Evolutionary conservation across 2,329 filamentous ascomycete genomes (phyloP).

Genomic region (Pochonia chlamydosporia): DNA sequence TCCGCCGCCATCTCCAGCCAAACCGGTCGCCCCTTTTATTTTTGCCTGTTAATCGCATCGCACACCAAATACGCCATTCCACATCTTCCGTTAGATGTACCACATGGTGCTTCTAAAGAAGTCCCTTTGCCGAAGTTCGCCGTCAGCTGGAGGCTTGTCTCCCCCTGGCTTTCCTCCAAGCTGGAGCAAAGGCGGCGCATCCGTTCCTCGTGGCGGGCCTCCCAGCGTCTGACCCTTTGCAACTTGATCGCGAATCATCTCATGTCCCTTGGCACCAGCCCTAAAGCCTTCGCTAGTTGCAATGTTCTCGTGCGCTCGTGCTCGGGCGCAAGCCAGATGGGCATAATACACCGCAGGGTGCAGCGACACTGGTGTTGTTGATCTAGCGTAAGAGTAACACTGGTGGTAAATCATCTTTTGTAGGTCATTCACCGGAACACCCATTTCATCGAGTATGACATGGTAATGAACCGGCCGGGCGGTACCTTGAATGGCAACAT

Average conservation of each 20-base stretch:
- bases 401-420: slow-evolving; percentile 92
- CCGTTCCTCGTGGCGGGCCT: slow-evolving; percentile 14
- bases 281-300: slow-evolving; percentile 38
- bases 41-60: background rate
- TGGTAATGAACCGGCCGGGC: slow-evolving; percentile 90
- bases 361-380: slow-evolving; percentile 85
- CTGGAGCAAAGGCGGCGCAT: slow-evolving; percentile 23
- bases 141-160: slow-evolving; percentile 16
- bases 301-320: slow-evolving; percentile 63
- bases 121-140: slow-evolving; percentile 25
- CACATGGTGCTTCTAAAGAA: slow-evolving; percentile 38
- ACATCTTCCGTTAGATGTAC: slow-evolving; percentile 28
- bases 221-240: slow-evolving; percentile 30
- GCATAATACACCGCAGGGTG: slow-evolving; percentile 94
- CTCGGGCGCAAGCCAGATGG: slow-evolving; percentile 79
- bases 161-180: slow-evolving; percentile 21
- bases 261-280: slow-evolving; percentile 37
- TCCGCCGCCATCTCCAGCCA: slow-evolving; percentile 29
- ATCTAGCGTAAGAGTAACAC: slow-evolving; percentile 87
- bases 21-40: slow-evolving; percentile 29
- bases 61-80: background rate
- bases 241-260: slow-evolving; percentile 30
- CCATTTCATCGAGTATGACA: slow-evolving; percentile 76
- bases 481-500: slow-evolving; percentile 83
- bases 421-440: slow-evolving; percentile 60